Conservation (phyloP, 148 eudicot species). For the Polygonum aviculare region DNA sequence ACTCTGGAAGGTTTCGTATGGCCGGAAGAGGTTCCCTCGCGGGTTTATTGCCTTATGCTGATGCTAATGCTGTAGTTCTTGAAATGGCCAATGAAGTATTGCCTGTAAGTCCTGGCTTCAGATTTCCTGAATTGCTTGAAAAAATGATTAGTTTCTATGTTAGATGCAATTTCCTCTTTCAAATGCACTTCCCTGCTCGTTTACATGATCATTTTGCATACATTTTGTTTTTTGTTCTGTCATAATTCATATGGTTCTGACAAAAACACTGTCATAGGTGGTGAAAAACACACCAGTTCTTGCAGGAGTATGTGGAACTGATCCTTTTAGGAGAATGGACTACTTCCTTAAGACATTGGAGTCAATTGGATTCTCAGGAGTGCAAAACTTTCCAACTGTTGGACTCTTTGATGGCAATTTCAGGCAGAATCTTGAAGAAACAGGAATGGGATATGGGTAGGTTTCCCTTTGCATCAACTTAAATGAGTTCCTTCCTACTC, state of each 20-base stretch:
- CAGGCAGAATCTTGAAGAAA: constrained; percentile 94
- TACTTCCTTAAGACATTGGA: constrained; percentile 76
- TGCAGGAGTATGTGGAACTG: constrained; percentile 96
- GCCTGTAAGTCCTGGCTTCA: constrained; percentile 53
- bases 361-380: constrained; percentile 75
- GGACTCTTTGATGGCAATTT: constrained; percentile 97
- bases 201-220: background rate
- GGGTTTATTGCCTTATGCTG: constrained; percentile 90
- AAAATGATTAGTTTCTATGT: background rate
- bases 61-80: constrained; percentile 95
- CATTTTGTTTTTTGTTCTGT: background rate
- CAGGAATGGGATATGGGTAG: constrained; percentile 98
- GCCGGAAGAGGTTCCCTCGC: constrained; percentile 99
- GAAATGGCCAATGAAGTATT: constrained; percentile 98
- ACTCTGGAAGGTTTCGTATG: constrained; percentile 96
- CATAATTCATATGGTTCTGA: background rate
- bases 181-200: background rate
- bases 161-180: too few relatives aligned
- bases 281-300: constrained; percentile 87
- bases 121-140: background rate
- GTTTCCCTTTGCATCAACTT: background rate
- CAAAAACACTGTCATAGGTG: constrained; percentile 31
- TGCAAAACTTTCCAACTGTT: constrained; percentile 97
- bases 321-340: constrained; percentile 92
- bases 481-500: background rate